Conservation (phyloP, 768 basidiomycete genomes). For the Stropharia rugosoannulata region DNA sequence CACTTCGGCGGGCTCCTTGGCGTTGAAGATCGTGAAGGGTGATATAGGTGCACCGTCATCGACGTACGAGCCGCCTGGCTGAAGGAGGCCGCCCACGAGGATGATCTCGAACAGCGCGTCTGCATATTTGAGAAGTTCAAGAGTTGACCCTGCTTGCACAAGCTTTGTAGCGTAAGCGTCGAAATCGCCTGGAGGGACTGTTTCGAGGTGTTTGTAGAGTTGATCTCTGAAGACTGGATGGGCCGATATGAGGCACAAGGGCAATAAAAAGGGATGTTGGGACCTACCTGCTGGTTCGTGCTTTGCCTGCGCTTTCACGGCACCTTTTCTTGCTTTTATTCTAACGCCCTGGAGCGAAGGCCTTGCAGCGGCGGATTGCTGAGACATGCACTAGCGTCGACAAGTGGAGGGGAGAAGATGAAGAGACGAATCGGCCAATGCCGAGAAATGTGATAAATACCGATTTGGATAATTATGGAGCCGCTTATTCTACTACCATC, state of each 20-base stretch:
- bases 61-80: constrained; percentile 91
- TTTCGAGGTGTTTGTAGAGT: constrained; percentile 88
- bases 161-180: constrained; percentile 82
- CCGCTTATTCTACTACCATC: constrained; percentile 4
- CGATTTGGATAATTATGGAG: constrained; percentile 6
- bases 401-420: constrained; percentile 20
- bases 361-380: constrained; percentile 79
- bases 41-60: constrained; percentile 84
- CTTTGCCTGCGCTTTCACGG: constrained; percentile 89
- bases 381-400: constrained; percentile 79
- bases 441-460: constrained; percentile 20
- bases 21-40: constrained; percentile 86
- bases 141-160: constrained; percentile 86
- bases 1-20: constrained; percentile 73
- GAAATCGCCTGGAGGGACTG: constrained; percentile 76
- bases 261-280: constrained; percentile 2
- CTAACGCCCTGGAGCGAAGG: constrained; percentile 91
- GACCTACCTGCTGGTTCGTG: constrained; percentile 78
- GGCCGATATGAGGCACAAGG: constrained; percentile 6
- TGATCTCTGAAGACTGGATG: constrained; percentile 86
- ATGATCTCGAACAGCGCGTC: constrained; percentile 95
- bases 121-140: constrained; percentile 97
- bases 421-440: constrained; percentile 20
- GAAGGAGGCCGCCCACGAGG: constrained; percentile 92
- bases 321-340: constrained; percentile 92